These are phyloP conservation scores for Kodamaea sagamina DNA, from an alignment of 805 yeast species.

Conservation along the genomic window DNA sequence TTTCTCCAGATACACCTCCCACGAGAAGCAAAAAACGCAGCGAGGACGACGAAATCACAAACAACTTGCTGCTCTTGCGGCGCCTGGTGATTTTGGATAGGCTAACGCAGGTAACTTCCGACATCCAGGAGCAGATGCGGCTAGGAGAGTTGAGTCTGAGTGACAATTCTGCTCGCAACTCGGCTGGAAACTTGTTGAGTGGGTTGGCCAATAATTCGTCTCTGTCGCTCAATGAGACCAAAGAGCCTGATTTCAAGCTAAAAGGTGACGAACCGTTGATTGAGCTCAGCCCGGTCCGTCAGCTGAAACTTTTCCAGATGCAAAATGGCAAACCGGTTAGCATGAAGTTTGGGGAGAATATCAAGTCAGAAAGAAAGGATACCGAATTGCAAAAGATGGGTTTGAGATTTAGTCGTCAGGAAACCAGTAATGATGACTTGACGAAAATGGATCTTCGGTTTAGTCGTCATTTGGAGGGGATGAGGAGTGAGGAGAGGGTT, in stretches of 20 bases:
- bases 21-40: conserved; percentile 11
- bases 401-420: not conserved
- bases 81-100: conserved; percentile 41
- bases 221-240: not conserved
- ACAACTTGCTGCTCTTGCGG: conserved; percentile 23
- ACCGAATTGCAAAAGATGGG: not conserved
- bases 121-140: conserved; percentile 32
- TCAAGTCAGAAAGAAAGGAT: not conserved
- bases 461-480: not conserved
- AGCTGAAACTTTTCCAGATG: not conserved
- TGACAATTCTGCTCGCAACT: not conserved
- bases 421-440: not conserved
- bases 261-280: conserved; percentile 1
- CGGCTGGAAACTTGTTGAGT: not conserved
- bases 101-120: conserved; percentile 41
- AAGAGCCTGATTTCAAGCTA: not conserved
- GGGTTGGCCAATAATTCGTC: not conserved
- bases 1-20: conserved; percentile 41
- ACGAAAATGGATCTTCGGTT: conserved; percentile 1
- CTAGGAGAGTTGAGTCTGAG: conserved; percentile 21
- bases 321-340: too few species aligned
- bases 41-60: conserved; percentile 15
- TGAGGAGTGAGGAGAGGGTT: not conserved
- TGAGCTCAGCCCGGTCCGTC: conserved; percentile 1
- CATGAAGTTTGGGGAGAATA: too few species aligned